Percentiles rank a stretch among this genome's conserved stretches.
Evolutionary conservation across 2,329 filamentous ascomycete species (phyloP).

Genomic region (Spiromastix sp.): DNA sequence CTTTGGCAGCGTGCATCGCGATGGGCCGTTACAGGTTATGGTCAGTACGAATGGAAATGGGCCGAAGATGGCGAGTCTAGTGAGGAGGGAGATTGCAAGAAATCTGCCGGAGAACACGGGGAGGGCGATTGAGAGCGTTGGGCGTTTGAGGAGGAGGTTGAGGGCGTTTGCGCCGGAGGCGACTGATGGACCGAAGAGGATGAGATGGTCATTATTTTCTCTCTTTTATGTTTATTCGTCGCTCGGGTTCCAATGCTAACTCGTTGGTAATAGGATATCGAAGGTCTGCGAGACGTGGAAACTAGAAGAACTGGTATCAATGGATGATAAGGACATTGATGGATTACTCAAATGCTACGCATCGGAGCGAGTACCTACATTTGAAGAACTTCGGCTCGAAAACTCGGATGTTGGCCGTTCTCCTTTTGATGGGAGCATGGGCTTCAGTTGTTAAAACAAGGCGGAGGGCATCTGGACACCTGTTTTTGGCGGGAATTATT

Average conservation of each 20-base stretch:
- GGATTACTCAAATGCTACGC: conserved; percentile 59
- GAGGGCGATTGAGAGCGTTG: conserved; percentile 75
- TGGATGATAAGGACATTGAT: conserved; percentile 70
- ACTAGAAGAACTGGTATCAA: conserved; percentile 65
- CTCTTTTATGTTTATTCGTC: neutral
- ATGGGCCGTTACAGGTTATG: conserved; percentile 95
- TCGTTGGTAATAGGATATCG: conserved; percentile 54
- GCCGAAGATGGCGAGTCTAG: conserved; percentile 76
- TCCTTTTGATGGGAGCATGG: conserved; percentile 19
- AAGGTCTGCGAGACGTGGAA: conserved; percentile 72
- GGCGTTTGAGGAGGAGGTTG: conserved; percentile 66
- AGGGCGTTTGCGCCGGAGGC: conserved; percentile 61
- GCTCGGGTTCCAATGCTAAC: no score
- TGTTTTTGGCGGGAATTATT: no score
- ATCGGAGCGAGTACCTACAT: conserved; percentile 13
- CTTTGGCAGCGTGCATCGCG: conserved; percentile 90
- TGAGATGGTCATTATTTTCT: conserved; percentile 60
- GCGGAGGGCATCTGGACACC: no score
- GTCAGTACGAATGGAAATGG: conserved; percentile 97
- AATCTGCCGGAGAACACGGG: conserved; percentile 70
- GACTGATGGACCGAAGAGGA: conserved; percentile 72
- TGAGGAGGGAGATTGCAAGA: conserved; percentile 70
- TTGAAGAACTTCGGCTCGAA: conserved; percentile 12
- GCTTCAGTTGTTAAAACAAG: conserved; percentile 12
- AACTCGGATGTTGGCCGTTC: conserved; percentile 7